Conservation (phyloP, 306 rosid species). For the Cucumis hystrix region DNA sequence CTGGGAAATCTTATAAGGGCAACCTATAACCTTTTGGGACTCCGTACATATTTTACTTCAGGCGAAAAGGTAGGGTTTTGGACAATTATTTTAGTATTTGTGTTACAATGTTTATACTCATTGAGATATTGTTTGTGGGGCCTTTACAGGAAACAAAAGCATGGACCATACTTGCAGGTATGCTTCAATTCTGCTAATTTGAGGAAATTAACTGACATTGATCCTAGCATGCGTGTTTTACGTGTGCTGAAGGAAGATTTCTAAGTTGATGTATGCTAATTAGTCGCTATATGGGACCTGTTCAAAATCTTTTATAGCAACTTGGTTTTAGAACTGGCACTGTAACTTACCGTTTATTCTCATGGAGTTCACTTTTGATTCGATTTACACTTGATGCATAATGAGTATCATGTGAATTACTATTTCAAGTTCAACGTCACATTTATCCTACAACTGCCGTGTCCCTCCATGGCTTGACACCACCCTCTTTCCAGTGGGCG, state of each 20-base stretch:
- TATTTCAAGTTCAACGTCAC: background rate
- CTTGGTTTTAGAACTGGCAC: background rate
- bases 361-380: background rate
- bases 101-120: conserved; percentile 1
- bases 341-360: background rate
- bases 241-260: background rate
- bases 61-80: conserved; percentile 71
- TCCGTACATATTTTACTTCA: conserved; percentile 85
- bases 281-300: background rate
- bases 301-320: background rate
- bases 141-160: conserved; percentile 76
- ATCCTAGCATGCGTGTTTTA: background rate
- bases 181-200: conserved; percentile 17
- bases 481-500: background rate
- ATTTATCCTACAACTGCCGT: background rate
- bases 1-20: conserved; percentile 87
- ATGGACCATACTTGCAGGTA: conserved; percentile 94
- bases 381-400: background rate
- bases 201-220: conserved; percentile 1
- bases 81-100: conserved; percentile 1
- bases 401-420: background rate
- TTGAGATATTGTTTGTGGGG: background rate
- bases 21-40: conserved; percentile 73
- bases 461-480: background rate
- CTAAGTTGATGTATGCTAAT: background rate